Conservation (phyloP, 768 basidiomycete genomes). For the Rhodotorula babjevae region DNA sequence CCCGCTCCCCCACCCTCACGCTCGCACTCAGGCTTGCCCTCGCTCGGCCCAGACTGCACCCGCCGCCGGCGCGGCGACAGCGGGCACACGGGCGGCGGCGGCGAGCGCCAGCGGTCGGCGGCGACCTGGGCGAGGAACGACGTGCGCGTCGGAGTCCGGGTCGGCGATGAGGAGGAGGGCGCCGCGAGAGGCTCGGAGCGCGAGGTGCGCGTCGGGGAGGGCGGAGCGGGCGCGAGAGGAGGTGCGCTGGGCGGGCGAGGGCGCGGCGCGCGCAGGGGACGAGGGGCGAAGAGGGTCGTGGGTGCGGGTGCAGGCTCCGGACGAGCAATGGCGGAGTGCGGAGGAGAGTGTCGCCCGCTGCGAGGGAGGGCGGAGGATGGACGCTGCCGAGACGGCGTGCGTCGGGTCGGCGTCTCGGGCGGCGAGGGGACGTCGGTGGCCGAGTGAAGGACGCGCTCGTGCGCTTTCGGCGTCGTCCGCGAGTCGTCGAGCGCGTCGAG, state of each 20-base stretch:
- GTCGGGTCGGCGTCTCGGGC: neutral
- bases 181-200: neutral
- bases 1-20: too few species aligned
- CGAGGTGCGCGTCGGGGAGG: neutral
- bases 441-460: neutral
- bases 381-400: neutral
- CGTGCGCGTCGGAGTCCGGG: too few species aligned
- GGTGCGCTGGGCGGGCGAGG: too few species aligned
- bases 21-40: too few species aligned
- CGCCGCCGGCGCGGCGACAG: conserved; percentile 4
- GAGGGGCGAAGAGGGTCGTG: conserved; percentile 9
- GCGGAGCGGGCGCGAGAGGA: too few species aligned
- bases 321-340: too few species aligned
- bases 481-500: neutral
- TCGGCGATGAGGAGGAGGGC: neutral
- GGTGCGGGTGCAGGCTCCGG: too few species aligned
- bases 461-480: neutral
- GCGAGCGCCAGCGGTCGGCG: neutral
- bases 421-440: neutral
- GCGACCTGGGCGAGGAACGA: conserved; percentile 1
- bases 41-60: too few species aligned
- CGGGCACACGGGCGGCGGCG: neutral
- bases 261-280: neutral
- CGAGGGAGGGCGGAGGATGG: neutral
- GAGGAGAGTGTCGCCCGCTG: too few species aligned